Conservation (phyloP, 192 early-diverging fungal genomes). For the Backusella sp. region DNA sequence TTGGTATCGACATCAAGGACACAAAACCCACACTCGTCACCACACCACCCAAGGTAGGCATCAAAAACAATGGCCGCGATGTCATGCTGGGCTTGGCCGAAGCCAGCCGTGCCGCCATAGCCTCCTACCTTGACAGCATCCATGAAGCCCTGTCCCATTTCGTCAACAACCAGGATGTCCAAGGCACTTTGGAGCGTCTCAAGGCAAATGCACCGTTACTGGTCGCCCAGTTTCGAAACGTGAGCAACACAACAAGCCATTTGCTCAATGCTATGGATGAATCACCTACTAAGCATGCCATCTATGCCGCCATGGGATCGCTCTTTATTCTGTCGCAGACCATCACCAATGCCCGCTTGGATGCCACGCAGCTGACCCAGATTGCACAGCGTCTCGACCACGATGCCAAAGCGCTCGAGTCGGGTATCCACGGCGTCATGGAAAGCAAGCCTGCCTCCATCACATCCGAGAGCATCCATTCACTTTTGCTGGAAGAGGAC, state of each 20-base stretch:
- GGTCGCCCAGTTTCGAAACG: slow-evolving; percentile 37
- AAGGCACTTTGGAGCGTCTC: background rate
- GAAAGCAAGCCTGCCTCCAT: background rate
- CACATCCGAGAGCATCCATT: background rate
- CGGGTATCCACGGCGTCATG: background rate
- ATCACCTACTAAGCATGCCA: slow-evolving; percentile 13
- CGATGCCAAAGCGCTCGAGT: background rate
- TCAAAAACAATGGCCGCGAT: background rate
- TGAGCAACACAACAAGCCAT: slow-evolving; percentile 33
- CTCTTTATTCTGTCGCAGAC: slow-evolving; percentile 28
- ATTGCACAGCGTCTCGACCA: background rate
- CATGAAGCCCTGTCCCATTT: background rate
- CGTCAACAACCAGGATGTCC: background rate
- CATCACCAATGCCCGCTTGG: slow-evolving; percentile 23
- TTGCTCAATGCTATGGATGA: slow-evolving; percentile 24
- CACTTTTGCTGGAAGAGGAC: background rate
- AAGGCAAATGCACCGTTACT: slow-evolving; percentile 27
- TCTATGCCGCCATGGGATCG: slow-evolving; percentile 30
- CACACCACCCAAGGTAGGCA: background rate
- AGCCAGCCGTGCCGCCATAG: background rate
- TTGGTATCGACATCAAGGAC: slow-evolving; percentile 30
- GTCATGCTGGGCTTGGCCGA: slow-evolving; percentile 5
- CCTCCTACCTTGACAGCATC: slow-evolving; percentile 16
- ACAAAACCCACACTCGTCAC: slow-evolving; percentile 16
- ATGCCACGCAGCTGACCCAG: background rate